Base-by-base conservation (phyloP, 1,284 basidiomycete genomes). In the Filobasidium uniguttulatum region DNA sequence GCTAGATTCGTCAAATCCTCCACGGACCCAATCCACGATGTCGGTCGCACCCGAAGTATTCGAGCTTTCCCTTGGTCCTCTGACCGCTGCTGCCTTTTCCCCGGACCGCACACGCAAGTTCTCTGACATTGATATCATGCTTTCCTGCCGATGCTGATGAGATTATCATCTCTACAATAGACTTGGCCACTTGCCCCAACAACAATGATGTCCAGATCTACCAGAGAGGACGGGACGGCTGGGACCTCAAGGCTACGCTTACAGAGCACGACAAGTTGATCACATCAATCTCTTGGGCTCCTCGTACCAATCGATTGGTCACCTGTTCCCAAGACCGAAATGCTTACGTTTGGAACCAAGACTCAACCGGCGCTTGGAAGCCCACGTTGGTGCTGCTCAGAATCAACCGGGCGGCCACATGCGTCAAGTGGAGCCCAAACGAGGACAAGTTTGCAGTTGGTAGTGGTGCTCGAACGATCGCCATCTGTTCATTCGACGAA, bases 381-480 rank as follows among this genome's bases (percentile, higher is more conserved):
- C 94, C 94, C 2, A 96, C 91, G 0, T 76, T 99, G n/a, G 94
- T 98, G 12, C 70, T 98, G 43, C 76, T 99, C 48, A 79, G 93
- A 50, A 82, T 99, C 73, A 98, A 97, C 68, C 76, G 94, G 36
- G 90, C 93, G 1, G 94, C 94, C 1, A 98, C 94, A 0, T 81
- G 80, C 62, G 94, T 97, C 36, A 78, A 85, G 57, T 99, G 94
- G 94, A 88, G 84, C 65, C 94, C 94, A 1, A 82, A 84, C 61
- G 94, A 98, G 71, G 87, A 96, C 71, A 98, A 99, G 71, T 99
- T 99, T 66, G 94, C 94, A 3, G 94, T 99, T 23, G 93, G 90
- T 3, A 90, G 85, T 55, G 94, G 94, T 56, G 91, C 94, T 6
- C 85, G 90, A 35, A 84, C 88, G 31, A 90, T 96, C 60, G 86